phyloP scores from a whole-genome alignment of 345 rosid species.

The Syzygium grande region DNA sequence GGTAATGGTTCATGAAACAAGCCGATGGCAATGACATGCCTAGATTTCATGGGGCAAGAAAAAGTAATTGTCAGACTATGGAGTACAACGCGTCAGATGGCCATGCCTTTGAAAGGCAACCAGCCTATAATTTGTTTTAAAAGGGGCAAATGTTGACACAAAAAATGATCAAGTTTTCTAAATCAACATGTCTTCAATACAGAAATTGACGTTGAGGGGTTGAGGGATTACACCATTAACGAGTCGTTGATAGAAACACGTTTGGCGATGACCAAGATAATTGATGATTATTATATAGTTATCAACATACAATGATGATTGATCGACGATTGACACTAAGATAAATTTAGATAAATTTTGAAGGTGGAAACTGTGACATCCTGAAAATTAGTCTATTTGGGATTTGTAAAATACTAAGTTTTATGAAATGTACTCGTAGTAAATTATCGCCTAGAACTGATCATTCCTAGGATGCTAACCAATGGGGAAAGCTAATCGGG shows the following conservation, averaged over 20 bases:
- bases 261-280: neutral
- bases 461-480: too few relatives aligned
- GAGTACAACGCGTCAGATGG: neutral
- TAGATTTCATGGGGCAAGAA: neutral
- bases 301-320: rapidly evolving
- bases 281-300: too few relatives aligned
- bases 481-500: too few relatives aligned
- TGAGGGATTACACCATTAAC: neutral
- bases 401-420: too few relatives aligned
- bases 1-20: neutral
- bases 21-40: neutral
- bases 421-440: too few relatives aligned
- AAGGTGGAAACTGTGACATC: too few relatives aligned
- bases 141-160: neutral
- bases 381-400: too few relatives aligned
- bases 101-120: neutral
- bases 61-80: neutral
- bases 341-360: too few relatives aligned
- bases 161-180: neutral
- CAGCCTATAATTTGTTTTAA: neutral
- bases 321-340: rapidly evolving
- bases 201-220: too few relatives aligned
- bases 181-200: neutral
- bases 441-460: too few relatives aligned
- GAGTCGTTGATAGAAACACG: neutral